phyloP scores from a whole-genome alignment of 148 eudicot species.

The Amaranthus palmeri region DNA sequence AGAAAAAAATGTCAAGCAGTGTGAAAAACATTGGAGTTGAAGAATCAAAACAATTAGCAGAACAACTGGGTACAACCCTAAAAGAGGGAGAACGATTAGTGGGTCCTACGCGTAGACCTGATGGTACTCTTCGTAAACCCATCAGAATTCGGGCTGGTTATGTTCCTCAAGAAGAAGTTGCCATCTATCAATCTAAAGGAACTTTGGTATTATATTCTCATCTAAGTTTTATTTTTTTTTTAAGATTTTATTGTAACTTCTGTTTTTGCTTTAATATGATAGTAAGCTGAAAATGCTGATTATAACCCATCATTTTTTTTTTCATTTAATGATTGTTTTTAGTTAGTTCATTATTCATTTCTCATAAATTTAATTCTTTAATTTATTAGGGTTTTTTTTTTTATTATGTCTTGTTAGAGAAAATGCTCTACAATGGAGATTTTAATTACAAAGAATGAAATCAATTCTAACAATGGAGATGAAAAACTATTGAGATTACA shows the following conservation, averaged over 20 bases:
- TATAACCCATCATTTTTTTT: neutral
- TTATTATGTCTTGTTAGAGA: no score
- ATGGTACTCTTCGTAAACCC: conserved; percentile 81
- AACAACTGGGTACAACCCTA: conserved; percentile 56
- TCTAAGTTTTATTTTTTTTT: neutral
- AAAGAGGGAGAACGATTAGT: conserved; percentile 90
- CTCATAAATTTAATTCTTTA: neutral
- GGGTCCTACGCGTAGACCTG: conserved; percentile 89
- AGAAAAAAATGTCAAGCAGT: conserved; percentile 31
- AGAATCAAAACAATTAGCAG: conserved; percentile 32
- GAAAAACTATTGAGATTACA: no score
- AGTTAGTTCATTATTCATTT: neutral
- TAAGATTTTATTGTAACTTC: neutral
- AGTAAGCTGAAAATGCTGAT: neutral
- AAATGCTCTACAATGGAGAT: no score
- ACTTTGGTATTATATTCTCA: conserved; percentile 41
- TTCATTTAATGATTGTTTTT: neutral
- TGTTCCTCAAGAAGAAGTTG: conserved; percentile 92
- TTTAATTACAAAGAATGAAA: no score
- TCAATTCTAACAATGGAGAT: no score
- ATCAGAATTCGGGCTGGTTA: conserved; percentile 82
- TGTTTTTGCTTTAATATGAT: neutral
- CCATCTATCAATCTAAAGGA: conserved; percentile 86
- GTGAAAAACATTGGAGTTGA: conserved; percentile 14
- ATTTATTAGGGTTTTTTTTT: no score